phyloP scores from a whole-genome alignment of 768 basidiomycete species.

The Serendipita sp. region DNA sequence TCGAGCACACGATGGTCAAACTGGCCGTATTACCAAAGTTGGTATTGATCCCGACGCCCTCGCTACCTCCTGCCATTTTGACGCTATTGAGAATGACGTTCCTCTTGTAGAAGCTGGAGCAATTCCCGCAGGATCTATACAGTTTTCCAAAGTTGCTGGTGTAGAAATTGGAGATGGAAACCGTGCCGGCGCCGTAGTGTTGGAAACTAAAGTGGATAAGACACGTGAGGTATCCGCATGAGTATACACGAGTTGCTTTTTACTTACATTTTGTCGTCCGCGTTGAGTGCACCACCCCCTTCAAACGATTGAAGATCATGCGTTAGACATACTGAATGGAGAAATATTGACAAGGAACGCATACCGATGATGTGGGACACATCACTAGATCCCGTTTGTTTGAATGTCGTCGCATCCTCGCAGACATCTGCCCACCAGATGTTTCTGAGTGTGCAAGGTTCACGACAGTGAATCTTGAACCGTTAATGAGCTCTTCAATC shows the following conservation, averaged over 20 bases:
- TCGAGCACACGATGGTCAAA: constrained; percentile 7
- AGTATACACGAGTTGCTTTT: neutral
- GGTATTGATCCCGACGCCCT: constrained; percentile 7
- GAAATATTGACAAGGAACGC: too few relatives aligned
- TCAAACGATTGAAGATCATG: neutral
- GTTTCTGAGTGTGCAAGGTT: constrained; percentile 12
- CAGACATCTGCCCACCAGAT: constrained; percentile 14
- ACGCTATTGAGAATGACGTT: constrained; percentile 9
- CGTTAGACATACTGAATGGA: neutral
- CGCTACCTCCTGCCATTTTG: neutral
- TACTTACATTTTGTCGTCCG: neutral
- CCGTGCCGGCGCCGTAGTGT: constrained; percentile 6
- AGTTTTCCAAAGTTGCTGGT: neutral
- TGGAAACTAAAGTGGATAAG: neutral
- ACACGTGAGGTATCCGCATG: neutral
- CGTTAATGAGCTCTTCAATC: neutral
- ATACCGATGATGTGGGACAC: constrained; percentile 12
- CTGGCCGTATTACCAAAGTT: constrained; percentile 10
- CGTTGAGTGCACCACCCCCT: neutral
- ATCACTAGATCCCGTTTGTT: constrained; percentile 18
- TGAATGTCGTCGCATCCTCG: constrained; percentile 8
- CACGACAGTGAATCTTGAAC: constrained; percentile 12
- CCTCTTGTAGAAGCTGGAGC: neutral
- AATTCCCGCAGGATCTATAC: neutral
- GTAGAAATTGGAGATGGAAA: constrained; percentile 1